Evolutionary conservation across 768 basidiomycete species (phyloP).

Genomic region (Rhodotorula graminis): DNA sequence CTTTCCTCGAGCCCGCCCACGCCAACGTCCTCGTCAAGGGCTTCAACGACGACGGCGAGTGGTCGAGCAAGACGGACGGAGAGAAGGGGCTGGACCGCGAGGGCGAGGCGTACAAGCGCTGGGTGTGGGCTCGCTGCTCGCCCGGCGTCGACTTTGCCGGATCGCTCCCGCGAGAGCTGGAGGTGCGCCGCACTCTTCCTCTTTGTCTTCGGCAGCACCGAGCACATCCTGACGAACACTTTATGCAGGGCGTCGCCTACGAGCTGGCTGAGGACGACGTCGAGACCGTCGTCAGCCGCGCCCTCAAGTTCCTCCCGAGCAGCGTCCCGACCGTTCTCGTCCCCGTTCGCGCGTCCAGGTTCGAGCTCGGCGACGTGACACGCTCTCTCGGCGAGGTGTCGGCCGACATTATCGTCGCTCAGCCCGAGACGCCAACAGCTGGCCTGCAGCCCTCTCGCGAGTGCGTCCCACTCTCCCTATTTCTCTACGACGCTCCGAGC

Average conservation of each 20-base stretch:
- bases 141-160: constrained; percentile 20
- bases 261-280: neutral
- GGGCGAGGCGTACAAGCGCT: constrained; percentile 12
- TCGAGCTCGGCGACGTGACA: constrained; percentile 15
- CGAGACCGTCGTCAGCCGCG: neutral
- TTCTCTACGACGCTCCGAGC: neutral
- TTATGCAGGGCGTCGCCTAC: constrained; percentile 13
- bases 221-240: accelerated
- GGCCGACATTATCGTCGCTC: neutral
- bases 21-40: constrained; percentile 19
- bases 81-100: constrained; percentile 1
- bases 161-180: constrained; percentile 17
- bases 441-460: constrained; percentile 12
- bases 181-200: constrained; percentile 5
- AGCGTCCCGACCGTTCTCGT: constrained; percentile 7
- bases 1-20: constrained; percentile 23
- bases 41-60: constrained; percentile 6
- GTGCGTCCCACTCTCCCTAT: neutral
- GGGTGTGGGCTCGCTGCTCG: constrained; percentile 18
- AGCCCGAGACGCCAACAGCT: neutral
- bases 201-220: no score
- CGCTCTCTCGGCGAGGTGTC: neutral
- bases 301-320: neutral
- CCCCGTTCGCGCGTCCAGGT: neutral
- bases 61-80: neutral